Conservation (phyloP, 257 asterid genomes). For the Solanum verrucosum region DNA sequence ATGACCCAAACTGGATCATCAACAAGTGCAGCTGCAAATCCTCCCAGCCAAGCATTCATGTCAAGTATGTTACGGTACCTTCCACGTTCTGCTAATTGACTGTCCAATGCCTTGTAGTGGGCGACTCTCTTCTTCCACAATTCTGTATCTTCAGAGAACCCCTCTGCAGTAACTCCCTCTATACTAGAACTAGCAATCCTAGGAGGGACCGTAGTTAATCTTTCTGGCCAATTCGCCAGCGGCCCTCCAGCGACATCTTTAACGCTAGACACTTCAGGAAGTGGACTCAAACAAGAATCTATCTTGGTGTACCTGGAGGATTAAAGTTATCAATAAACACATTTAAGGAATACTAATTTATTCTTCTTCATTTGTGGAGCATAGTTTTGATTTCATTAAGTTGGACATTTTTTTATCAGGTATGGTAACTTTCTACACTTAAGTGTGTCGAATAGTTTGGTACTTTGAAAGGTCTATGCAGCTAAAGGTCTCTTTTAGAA, state of each 20-base stretch:
- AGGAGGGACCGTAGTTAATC: constrained; percentile 68
- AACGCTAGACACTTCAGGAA: constrained; percentile 64
- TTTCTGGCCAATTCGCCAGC: constrained; percentile 70
- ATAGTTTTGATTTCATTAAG: background rate
- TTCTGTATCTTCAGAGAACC: constrained; percentile 32
- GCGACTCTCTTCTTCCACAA: constrained; percentile 67
- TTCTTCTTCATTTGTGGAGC: background rate
- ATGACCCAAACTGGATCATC: constrained; percentile 86
- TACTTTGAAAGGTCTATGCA: background rate
- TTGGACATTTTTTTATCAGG: background rate
- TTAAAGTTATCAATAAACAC: too few relatives aligned
- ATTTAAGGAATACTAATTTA: background rate
- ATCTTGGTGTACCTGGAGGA: constrained; percentile 70
- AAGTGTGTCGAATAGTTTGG: background rate
- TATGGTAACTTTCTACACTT: background rate
- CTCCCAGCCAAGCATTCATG: constrained; percentile 83
- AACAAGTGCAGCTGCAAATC: constrained; percentile 82
- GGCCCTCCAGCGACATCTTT: constrained; percentile 62
- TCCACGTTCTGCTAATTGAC: constrained; percentile 70
- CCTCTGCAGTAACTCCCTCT: constrained; percentile 40
- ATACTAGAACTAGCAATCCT: constrained; percentile 51
- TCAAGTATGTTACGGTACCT: constrained; percentile 84
- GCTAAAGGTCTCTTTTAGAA: background rate
- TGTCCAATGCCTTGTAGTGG: constrained; percentile 59
- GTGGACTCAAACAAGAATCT: constrained; percentile 76